A percentile compares a stretch with the other conserved stretches of the same genome.
Conservation (phyloP, 202 grass and related monocot genomes). For the Bolboschoenoplectus hybrid region DNA sequence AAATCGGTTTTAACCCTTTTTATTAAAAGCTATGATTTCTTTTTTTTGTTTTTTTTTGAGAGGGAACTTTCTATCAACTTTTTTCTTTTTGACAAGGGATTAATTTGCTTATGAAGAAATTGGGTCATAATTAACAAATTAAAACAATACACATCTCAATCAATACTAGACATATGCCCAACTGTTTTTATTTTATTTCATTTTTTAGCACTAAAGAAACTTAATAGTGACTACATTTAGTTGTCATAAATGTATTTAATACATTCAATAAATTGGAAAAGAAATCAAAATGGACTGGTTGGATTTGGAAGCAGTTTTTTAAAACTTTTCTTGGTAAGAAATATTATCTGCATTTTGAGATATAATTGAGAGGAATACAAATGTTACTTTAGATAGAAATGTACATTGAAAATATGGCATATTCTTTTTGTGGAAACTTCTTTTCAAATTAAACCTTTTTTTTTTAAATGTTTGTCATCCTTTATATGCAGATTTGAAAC, state of each 20-base stretch:
- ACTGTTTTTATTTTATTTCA: background rate
- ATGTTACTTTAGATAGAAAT: background rate
- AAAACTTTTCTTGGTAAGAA: background rate
- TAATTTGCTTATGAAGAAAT: background rate
- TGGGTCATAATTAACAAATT: background rate
- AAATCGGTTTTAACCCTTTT: background rate
- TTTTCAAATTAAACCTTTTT: background rate
- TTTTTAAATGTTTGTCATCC: background rate
- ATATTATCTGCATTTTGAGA: background rate
- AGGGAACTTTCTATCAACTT: background rate
- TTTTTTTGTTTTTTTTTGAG: background rate
- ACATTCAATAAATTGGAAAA: background rate
- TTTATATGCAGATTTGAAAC: conserved; percentile 33
- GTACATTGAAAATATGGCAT: conserved; percentile 1
- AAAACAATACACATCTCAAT: conserved; percentile 15
- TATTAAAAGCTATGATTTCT: background rate
- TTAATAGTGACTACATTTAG: background rate
- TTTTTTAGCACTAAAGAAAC: background rate
- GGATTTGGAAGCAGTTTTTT: background rate
- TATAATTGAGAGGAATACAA: background rate
- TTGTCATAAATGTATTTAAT: background rate
- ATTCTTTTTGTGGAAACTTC: background rate
- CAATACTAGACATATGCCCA: background rate
- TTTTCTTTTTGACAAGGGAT: background rate
- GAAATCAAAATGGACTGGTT: background rate